phyloP scores from a whole-genome alignment of 805 yeast species.

The Ogataea siamensis region DNA sequence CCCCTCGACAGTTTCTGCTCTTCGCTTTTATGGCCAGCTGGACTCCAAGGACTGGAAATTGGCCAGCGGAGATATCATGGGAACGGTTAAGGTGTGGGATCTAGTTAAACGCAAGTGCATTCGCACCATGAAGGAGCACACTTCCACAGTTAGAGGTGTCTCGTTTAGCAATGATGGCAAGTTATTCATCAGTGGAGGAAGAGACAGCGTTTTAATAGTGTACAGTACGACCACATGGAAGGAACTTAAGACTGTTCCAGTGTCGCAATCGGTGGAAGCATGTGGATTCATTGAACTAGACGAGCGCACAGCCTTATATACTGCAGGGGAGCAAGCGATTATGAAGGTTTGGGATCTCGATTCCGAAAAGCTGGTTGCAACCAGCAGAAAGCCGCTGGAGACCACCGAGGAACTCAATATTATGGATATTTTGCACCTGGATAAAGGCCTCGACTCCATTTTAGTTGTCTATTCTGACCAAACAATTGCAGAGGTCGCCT shows the following conservation, averaged over 20 bases:
- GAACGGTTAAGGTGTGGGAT: constrained; percentile 56
- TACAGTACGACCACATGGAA: constrained; percentile 55
- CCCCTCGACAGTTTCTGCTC: constrained; percentile 79
- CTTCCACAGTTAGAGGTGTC: constrained; percentile 81
- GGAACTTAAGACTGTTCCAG: constrained; percentile 65
- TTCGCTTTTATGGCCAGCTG: constrained; percentile 68
- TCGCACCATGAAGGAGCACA: constrained; percentile 67
- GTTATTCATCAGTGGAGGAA: constrained; percentile 74
- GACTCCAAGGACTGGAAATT: constrained; percentile 73
- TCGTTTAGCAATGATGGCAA: constrained; percentile 56
- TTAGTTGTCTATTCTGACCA: constrained; percentile 78
- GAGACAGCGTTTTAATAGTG: constrained; percentile 73
- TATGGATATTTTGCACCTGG: constrained; percentile 46
- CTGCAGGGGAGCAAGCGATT: constrained; percentile 79
- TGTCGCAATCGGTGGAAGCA: constrained; percentile 68
- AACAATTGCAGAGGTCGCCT: constrained; percentile 46
- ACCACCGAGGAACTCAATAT: constrained; percentile 74
- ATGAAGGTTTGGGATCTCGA: constrained; percentile 61
- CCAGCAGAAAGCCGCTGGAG: constrained; percentile 46
- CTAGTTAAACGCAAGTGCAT: constrained; percentile 72
- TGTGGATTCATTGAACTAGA: constrained; percentile 53
- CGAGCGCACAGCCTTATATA: constrained; percentile 43
- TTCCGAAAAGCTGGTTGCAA: constrained; percentile 46
- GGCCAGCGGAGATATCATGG: constrained; percentile 67
- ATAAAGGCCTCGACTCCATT: constrained; percentile 35